These are phyloP conservation scores for Lactuca sativa DNA, from an alignment of 129 eudicot genomes.

Conservation along the genomic window DNA sequence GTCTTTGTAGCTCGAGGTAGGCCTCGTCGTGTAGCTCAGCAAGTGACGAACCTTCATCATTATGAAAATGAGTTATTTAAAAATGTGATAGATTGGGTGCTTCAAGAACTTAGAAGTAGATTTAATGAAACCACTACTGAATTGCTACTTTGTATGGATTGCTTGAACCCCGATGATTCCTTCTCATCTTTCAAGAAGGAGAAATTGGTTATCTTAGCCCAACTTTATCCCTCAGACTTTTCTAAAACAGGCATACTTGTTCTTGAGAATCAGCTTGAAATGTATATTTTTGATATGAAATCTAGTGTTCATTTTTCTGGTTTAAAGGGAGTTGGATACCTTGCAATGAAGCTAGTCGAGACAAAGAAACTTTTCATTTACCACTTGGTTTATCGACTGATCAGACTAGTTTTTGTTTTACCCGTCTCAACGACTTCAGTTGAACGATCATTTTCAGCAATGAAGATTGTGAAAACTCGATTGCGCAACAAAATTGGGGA, in stretches of 20 bases:
- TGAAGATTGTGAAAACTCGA: neutral
- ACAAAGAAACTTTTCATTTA: neutral
- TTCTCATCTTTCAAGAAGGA: conserved; percentile 8
- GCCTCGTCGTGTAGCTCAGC: too few species aligned
- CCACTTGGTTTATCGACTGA: neutral
- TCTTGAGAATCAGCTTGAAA: neutral
- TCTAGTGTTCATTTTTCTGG: neutral
- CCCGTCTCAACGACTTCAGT: neutral
- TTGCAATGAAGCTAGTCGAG: neutral
- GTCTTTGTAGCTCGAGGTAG: too few species aligned
- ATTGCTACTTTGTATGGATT: conserved; percentile 2
- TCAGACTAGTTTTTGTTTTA: neutral
- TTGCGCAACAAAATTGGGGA: neutral
- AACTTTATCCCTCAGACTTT: conserved; percentile 3
- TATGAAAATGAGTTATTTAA: too few species aligned
- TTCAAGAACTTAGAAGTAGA: too few species aligned
- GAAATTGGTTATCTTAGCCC: neutral
- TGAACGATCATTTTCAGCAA: neutral
- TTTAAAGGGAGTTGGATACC: neutral
- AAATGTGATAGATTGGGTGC: too few species aligned
- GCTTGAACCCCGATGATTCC: neutral
- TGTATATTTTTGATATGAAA: neutral
- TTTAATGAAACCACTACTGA: neutral
- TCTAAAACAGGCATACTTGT: neutral
- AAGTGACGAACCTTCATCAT: too few species aligned